Conservation (phyloP, 306 rosid species). For the Corylus heterophylla region DNA sequence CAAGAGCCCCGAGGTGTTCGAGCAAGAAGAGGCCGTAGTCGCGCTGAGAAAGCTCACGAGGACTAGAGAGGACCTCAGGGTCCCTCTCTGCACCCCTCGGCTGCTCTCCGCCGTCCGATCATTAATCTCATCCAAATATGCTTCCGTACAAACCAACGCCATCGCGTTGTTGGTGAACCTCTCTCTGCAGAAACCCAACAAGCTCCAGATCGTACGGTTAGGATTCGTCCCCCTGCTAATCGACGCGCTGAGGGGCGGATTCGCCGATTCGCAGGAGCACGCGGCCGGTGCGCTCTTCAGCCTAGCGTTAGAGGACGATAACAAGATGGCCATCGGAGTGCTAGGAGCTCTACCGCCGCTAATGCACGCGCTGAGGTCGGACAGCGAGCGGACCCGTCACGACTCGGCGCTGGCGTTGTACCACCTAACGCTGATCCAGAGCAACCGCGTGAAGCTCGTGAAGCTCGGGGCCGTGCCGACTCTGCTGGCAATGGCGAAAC, state of each 20-base stretch:
- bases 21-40: constrained; percentile 70
- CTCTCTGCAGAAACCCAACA: constrained; percentile 74
- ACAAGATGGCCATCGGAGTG: constrained; percentile 88
- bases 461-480: constrained; percentile 65
- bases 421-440: constrained; percentile 65
- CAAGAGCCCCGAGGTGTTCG: constrained; percentile 52
- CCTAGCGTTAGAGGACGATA: constrained; percentile 72
- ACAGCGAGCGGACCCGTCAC: constrained; percentile 66
- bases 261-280: constrained; percentile 80
- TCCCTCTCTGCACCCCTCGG: constrained; percentile 57
- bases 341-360: constrained; percentile 81
- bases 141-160: constrained; percentile 70
- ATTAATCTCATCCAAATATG: constrained; percentile 52
- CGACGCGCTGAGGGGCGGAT: constrained; percentile 67
- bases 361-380: constrained; percentile 74
- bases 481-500: constrained; percentile 45
- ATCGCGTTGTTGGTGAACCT: constrained; percentile 81
- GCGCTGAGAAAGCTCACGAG: constrained; percentile 62
- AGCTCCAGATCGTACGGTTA: constrained; percentile 77
- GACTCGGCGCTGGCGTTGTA: constrained; percentile 88
- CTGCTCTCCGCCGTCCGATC: constrained; percentile 49
- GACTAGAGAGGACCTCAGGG: constrained; percentile 54
- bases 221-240: constrained; percentile 71
- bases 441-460: constrained; percentile 80
- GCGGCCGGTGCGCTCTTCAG: constrained; percentile 97